Evolutionary conservation across 345 rosid genomes (phyloP), one percentile per base, ranked within the genome.

Genomic region (Citropsis articulata): DNA sequence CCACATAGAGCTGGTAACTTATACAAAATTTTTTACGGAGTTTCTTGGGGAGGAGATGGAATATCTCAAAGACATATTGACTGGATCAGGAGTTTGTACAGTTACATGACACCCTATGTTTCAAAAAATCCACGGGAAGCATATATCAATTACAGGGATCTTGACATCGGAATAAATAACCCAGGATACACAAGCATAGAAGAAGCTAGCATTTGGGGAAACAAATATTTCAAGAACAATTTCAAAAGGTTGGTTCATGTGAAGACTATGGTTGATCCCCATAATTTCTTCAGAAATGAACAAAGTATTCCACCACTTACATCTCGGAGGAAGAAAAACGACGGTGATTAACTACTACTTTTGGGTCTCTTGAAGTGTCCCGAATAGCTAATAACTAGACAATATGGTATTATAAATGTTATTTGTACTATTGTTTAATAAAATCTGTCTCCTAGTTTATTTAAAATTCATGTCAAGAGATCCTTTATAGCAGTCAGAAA

Each of bases 61-160:
- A 42, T 42, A 4, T 12, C 72, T 16, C 14, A 4, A 1, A 80
- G 65, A 9, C 80, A 83, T 16, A 75, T 90, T 24, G 80, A 83
- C 5, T 80, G 87, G 91, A 77, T 86, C 14, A 84, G 92, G 64
- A 80, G 81, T 28, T n/a, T 91, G 7, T 87, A 91, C 42, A 38
- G 25, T 48, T 85, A 73, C 76, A 85, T 90, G 93, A 78, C 88
- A 4, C 92, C 92, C 5, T 89, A 85, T 40, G 93, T 91, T n/a
- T 87, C 91, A n/a, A 84, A 69, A 63, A 72, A 81, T 22, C 93
- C 94, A 0, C 81, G 96, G 56, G 75, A 30, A 6, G 87, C 94
- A 1, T 93, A 88, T 61, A 83, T 89, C 22, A 91, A 93, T 60
- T 93, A 93, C 63, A 85, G 91, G 64, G 98, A 93, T 73, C 83